These are phyloP conservation scores for Amanita subjunquillea DNA, from an alignment of 768 basidiomycete genomes.

Conservation along the genomic window DNA sequence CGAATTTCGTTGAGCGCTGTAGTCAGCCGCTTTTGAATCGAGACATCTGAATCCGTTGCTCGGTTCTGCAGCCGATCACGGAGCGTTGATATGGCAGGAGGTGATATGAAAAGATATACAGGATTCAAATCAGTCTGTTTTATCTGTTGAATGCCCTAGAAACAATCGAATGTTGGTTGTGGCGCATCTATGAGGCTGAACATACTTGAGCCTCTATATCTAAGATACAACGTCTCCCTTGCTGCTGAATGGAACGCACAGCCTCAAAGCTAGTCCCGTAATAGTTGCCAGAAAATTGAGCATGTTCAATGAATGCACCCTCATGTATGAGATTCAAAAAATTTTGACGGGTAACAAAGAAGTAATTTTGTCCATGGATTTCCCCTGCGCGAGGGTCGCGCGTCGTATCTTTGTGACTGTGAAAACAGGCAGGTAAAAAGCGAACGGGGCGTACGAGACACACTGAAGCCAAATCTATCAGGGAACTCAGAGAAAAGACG, in stretches of 20 bases:
- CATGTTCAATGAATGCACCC: constrained; percentile 86
- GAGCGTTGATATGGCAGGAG: constrained; percentile 68
- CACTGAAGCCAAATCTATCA: constrained; percentile 83
- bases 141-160: constrained; percentile 85
- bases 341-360: constrained; percentile 64
- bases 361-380: constrained; percentile 72
- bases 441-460: constrained; percentile 56
- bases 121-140: constrained; percentile 76
- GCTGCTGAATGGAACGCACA: constrained; percentile 53
- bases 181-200: constrained; percentile 5
- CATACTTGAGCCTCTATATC: constrained; percentile 94
- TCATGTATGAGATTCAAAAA: constrained; percentile 63
- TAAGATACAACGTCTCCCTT: constrained; percentile 78
- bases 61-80: constrained; percentile 62
- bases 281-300: constrained; percentile 85
- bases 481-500: constrained; percentile 76
- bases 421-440: constrained; percentile 5
- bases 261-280: constrained; percentile 89
- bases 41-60: constrained; percentile 74
- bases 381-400: constrained; percentile 78
- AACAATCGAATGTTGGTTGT: constrained; percentile 7
- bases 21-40: constrained; percentile 63
- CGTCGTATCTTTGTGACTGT: constrained; percentile 65
- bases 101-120: constrained; percentile 86
- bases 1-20: constrained; percentile 74